phyloP scores from a whole-genome alignment of 345 rosid genomes.

The Erucastrum elatum region DNA sequence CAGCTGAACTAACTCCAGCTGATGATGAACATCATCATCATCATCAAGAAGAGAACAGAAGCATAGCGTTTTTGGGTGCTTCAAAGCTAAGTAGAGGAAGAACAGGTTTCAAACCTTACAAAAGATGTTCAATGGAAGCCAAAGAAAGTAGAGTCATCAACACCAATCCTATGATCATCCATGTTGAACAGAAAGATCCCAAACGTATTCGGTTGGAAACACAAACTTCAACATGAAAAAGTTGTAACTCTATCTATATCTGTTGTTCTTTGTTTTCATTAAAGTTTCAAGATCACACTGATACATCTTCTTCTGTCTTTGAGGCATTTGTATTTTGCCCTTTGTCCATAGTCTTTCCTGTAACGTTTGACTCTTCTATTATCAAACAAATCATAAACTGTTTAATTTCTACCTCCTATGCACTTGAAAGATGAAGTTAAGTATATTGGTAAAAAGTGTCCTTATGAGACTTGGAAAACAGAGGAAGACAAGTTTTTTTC shows the following conservation, averaged over 20 bases:
- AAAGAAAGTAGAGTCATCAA: conserved; percentile 51
- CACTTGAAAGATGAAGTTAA: not conserved
- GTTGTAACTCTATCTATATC: not conserved
- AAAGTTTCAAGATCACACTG: conserved; percentile 4
- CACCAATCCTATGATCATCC: conserved; percentile 41
- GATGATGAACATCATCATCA: conserved; percentile 1
- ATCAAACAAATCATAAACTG: conserved; percentile 27
- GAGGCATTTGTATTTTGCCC: conserved; percentile 30
- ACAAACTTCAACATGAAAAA: conserved; percentile 51
- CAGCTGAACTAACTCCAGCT: conserved; percentile 26
- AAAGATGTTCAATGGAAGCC: conserved; percentile 83
- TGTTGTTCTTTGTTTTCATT: conserved; percentile 4
- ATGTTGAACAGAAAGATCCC: conserved; percentile 66
- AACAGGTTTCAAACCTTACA: conserved; percentile 93
- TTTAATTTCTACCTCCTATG: not conserved
- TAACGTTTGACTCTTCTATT: conserved; percentile 35
- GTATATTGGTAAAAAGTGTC: not conserved
- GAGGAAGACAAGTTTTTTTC: not conserved
- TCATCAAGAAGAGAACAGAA: conserved; percentile 47
- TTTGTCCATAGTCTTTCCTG: conserved; percentile 32
- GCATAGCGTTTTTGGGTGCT: conserved; percentile 49
- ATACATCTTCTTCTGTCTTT: conserved; percentile 32
- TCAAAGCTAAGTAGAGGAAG: conserved; percentile 54
- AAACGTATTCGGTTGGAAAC: conserved; percentile 86
- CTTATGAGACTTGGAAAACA: not conserved